Evolutionary conservation across 495 filamentous ascomycete genomes (phyloP).

Genomic region (Penicillium nucicola): DNA sequence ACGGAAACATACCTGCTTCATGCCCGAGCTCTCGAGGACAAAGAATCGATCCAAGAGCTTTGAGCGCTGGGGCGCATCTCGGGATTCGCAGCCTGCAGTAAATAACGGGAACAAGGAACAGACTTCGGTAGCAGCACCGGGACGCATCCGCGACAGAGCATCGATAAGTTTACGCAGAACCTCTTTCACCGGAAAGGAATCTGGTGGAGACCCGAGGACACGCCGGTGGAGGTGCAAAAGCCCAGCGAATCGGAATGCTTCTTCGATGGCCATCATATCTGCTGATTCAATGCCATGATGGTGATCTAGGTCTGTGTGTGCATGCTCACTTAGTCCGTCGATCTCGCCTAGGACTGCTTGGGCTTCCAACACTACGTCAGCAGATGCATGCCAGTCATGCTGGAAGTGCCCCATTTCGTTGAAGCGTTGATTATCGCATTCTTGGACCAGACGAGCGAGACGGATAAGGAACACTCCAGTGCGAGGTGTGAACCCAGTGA

Average conservation of each 20-base stretch:
- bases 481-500: constrained; percentile 71
- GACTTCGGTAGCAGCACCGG: constrained; percentile 68
- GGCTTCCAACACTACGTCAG: constrained; percentile 51
- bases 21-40: constrained; percentile 68
- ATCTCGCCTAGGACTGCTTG: constrained; percentile 54
- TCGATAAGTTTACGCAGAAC: constrained; percentile 62
- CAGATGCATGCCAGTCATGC: constrained; percentile 57
- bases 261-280: constrained; percentile 76
- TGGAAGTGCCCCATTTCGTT: constrained; percentile 51
- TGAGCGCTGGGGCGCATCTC: constrained; percentile 48
- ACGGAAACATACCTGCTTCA: constrained; percentile 61
- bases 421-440: constrained; percentile 68
- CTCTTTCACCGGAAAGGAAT: constrained; percentile 56
- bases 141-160: constrained; percentile 59
- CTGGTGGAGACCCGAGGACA: constrained; percentile 58
- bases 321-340: constrained; percentile 26
- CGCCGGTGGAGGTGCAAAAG: constrained; percentile 74
- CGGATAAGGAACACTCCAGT: constrained; percentile 70
- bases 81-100: constrained; percentile 75
- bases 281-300: constrained; percentile 28
- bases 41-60: constrained; percentile 66
- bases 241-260: constrained; percentile 77
- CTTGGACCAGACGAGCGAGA: constrained; percentile 68
- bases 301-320: constrained; percentile 32
- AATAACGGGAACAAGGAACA: constrained; percentile 82